Evolutionary conservation across 2,329 filamentous ascomycete genomes (phyloP).

Genomic region (Alternaria sp.): DNA sequence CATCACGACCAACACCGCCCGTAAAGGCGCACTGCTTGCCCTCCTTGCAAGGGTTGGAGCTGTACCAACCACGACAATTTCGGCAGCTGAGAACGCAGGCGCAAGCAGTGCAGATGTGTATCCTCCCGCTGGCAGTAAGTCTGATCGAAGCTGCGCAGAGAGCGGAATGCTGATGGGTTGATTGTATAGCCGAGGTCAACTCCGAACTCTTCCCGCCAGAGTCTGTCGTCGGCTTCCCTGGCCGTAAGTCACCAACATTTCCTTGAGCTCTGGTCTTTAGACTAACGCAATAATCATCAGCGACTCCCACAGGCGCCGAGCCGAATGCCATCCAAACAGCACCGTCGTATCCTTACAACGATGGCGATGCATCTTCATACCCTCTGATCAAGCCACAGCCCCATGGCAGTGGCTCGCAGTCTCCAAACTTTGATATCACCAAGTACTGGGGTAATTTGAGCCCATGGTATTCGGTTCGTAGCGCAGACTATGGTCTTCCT

Average conservation of each 20-base stretch:
- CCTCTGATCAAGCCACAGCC: slow-evolving; percentile 33
- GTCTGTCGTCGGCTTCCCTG: slow-evolving; percentile 35
- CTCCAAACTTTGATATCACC: slow-evolving; percentile 32
- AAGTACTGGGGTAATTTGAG: slow-evolving; percentile 42
- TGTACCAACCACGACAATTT: slow-evolving; percentile 18
- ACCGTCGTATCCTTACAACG: slow-evolving; percentile 37
- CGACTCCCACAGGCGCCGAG: slow-evolving; percentile 37
- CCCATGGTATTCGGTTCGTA: slow-evolving; percentile 39
- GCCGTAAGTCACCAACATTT: slow-evolving; percentile 11
- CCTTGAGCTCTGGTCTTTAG: not conserved
- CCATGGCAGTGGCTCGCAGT: slow-evolving; percentile 22
- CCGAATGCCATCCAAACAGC: slow-evolving; percentile 38
- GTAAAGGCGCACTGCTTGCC: slow-evolving; percentile 15
- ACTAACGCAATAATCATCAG: not conserved
- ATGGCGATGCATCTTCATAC: slow-evolving; percentile 26
- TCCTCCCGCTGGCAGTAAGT: slow-evolving; percentile 36
- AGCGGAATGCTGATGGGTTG: slow-evolving; percentile 3
- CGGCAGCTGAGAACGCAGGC: slow-evolving; percentile 24
- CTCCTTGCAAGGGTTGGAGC: slow-evolving; percentile 18
- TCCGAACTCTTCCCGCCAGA: slow-evolving; percentile 35
- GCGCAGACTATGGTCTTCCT: slow-evolving; percentile 36
- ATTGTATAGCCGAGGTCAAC: slow-evolving; percentile 27
- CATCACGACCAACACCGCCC: slow-evolving; percentile 4
- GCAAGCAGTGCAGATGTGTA: slow-evolving; percentile 25
- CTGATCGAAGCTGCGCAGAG: not conserved